Conservation (phyloP, 192 early-diverging fungal genomes). For the Entomortierella beljakovae region DNA sequence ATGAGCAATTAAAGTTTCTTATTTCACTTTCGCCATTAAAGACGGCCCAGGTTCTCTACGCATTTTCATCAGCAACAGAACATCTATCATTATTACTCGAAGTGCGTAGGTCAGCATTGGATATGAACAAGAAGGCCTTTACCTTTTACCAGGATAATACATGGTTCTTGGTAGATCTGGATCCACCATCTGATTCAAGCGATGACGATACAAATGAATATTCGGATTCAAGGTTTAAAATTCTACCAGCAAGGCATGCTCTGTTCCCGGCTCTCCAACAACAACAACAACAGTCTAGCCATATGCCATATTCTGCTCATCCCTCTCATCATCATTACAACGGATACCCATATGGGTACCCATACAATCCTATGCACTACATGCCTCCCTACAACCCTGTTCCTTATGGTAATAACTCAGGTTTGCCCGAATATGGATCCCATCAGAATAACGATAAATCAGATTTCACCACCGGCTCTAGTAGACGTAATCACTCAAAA, state of each 20-base stretch:
- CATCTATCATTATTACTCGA: constrained; percentile 40
- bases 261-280: constrained; percentile 40
- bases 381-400: not conserved
- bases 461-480: not conserved
- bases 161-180: constrained; percentile 49
- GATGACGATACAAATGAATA: constrained; percentile 28
- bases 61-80: constrained; percentile 45
- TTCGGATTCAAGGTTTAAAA: constrained; percentile 28
- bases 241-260: constrained; percentile 36
- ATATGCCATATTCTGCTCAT: not conserved
- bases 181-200: constrained; percentile 15
- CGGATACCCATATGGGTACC: constrained; percentile 13
- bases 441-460: no score
- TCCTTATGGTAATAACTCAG: not conserved
- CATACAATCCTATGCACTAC: not conserved
- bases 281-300: constrained; percentile 7
- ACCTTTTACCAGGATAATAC: constrained; percentile 53
- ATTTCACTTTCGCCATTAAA: constrained; percentile 47
- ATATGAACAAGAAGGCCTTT: constrained; percentile 46
- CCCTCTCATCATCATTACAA: constrained; percentile 24
- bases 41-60: constrained; percentile 50
- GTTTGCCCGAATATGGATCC: not conserved
- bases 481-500: constrained; percentile 1
- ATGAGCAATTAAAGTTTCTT: constrained; percentile 50
- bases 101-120: constrained; percentile 32